These are phyloP conservation scores for Prunus yedoensis DNA, from an alignment of 331 rosid species.

Conservation along the genomic window DNA sequence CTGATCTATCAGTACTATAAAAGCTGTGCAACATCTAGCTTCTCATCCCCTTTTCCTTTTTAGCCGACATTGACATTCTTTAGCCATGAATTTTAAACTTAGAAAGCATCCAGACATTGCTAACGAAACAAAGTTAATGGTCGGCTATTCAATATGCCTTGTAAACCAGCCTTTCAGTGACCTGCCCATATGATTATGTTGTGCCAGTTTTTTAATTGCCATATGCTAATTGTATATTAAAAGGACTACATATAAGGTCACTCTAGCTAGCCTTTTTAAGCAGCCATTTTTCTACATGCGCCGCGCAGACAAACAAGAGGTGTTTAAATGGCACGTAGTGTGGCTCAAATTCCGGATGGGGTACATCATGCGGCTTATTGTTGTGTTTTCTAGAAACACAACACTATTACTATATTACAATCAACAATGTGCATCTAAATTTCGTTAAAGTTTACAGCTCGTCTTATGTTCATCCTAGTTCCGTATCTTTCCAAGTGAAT, in stretches of 20 bases:
- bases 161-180: conserved; percentile 32
- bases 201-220: conserved; percentile 5
- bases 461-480: background rate
- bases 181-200: conserved; percentile 47
- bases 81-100: conserved; percentile 16
- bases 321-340: background rate
- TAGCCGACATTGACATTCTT: conserved; percentile 4
- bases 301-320: background rate
- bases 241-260: background rate
- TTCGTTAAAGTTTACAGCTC: background rate
- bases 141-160: conserved; percentile 37
- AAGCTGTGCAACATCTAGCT: conserved; percentile 14
- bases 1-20: conserved; percentile 27
- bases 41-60: conserved; percentile 10
- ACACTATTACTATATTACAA: background rate
- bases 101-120: background rate
- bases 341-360: conserved; percentile 3
- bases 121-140: conserved; percentile 34
- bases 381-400: conserved; percentile 36
- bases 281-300: background rate
- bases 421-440: background rate
- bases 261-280: background rate
- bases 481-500: background rate
- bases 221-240: too few species aligned
- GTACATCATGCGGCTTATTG: conserved; percentile 26